Evolutionary conservation across 768 basidiomycete genomes (phyloP).

Genomic region (Tylopilus rubrobrunneus): DNA sequence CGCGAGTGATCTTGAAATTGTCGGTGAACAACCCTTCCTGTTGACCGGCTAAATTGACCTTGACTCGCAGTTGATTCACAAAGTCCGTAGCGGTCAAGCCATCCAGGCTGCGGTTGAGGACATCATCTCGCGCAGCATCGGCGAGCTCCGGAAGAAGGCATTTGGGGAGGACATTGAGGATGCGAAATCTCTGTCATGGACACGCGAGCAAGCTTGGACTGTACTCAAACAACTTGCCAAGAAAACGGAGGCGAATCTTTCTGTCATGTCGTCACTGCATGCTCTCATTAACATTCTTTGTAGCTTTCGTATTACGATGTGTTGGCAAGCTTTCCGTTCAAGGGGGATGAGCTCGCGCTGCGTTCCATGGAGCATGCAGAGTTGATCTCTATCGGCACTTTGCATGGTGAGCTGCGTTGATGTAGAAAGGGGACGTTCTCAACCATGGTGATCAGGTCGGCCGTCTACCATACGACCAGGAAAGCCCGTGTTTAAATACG

Average conservation of each 20-base stretch:
- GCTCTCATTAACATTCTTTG: not conserved
- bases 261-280: slow-evolving; percentile 22
- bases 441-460: slow-evolving; percentile 50
- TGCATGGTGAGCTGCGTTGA: slow-evolving; percentile 50
- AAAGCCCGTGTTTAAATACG: slow-evolving; percentile 83
- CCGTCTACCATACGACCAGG: slow-evolving; percentile 85
- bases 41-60: not conserved
- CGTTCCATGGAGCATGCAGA: slow-evolving; percentile 87
- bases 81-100: slow-evolving; percentile 68
- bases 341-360: slow-evolving; percentile 79
- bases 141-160: slow-evolving; percentile 83
- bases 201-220: slow-evolving; percentile 83
- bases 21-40: slow-evolving; percentile 33
- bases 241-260: slow-evolving; percentile 50
- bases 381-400: slow-evolving; percentile 74
- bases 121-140: slow-evolving; percentile 73
- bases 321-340: slow-evolving; percentile 83
- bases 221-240: slow-evolving; percentile 71
- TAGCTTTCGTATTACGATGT: slow-evolving; percentile 82
- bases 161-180: slow-evolving; percentile 94
- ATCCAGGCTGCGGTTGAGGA: slow-evolving; percentile 87
- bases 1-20: slow-evolving; percentile 83
- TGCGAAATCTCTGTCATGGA: slow-evolving; percentile 79
- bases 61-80: slow-evolving; percentile 67
- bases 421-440: not conserved